Evolutionary conservation across 2,329 filamentous ascomycete species (phyloP), one percentile per base, ranked within the genome.

Genomic region (Sporothrix schenckii): DNA sequence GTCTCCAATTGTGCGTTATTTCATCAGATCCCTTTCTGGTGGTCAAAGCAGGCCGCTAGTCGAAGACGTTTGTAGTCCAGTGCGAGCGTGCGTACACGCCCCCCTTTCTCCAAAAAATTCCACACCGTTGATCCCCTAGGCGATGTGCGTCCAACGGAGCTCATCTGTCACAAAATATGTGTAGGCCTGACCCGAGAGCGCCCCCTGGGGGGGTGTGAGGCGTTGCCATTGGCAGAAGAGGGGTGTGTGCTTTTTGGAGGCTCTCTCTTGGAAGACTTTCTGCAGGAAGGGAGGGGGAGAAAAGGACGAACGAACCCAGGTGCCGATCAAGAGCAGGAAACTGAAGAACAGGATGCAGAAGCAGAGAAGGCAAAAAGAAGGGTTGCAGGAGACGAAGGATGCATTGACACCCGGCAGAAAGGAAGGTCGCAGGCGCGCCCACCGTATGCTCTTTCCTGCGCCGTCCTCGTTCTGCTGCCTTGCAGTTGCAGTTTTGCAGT

Each of bases 111-210:
- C 54, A 24, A 16, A 44, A 44, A 44, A 70, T 72, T 70, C 73
- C 72, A 74, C 72, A 73, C 78, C 77, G 80, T 78, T 83, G 83
- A 84, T 85, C 82, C 83, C 80, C 79, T 79, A 80, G 77, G 77
- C 78, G 76, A 80, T 79, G 79, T 70, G 71, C 72, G 58, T 77
- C 80, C 79, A 81, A 77, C 72, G 78, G 78, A 80, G 79, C 68
- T 66, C 80, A 83, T 80, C 80, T 85, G 83, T 85, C 83, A 85
- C 83, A 85, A 84, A 84, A 83, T 84, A 80, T 80, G 79, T 79
- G 83, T 85, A 83, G 83, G 82, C 81, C 83, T 70, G 72, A 75
- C 74, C 73, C 73, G 74, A 74, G 76, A 72, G 74, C 19, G 41
- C 54, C 27, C 53, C 41, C 16, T 24, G 24, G 66, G 53, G 53